Evolutionary conservation across 129 eudicot genomes (phyloP), one percentile per base, ranked within the genome.

Genomic region (Saposhnikovia divaricata): DNA sequence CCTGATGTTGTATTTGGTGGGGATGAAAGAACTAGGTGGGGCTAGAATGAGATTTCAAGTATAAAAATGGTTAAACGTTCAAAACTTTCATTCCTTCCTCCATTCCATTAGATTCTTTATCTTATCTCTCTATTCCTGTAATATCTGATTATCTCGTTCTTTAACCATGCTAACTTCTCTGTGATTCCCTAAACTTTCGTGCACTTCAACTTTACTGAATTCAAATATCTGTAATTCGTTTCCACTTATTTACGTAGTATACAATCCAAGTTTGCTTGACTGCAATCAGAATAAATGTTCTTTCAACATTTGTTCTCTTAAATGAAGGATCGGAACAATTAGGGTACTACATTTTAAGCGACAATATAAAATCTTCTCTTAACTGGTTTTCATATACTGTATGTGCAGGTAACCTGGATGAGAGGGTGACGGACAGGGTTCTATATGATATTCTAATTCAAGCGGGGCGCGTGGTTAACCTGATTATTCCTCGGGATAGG

Each of bases 361-460:
- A 8, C 11, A 55, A 55, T 21, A 5, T 55, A 5, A 7, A 5
- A 55, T 55, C 63, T 55, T 55, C 63, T 55, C 28, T 57, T 57
- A 57, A 57, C 4, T 57, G 66, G 11, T 9, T 55, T 57, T 7
- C 2, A 23, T 57, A 57, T 57, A 57, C 66, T 8, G 2, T 2
- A 57, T 25, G 28, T 59, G 40, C 72, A 66, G 72, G 72, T 28
- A 66, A 66, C 40, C 16, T 66, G 72, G 72, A 66, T 28, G 72
- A 66, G 39, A 27, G 72, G 40, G 72, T 66, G 9, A 28, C 72
- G 16, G 72, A 66, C 19, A 66, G 72, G 40, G 72, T 66, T 66
- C 9, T 66, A n/a, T 66, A 66, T 66, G 75, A 70, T 70, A 70
- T 70, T 31, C 44, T 70, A 38, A 70, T 70, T 70, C 44, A 70